These are phyloP conservation scores for Ilyonectria robusta DNA, from an alignment of 2,329 filamentous ascomycete genomes.

Conservation along the genomic window DNA sequence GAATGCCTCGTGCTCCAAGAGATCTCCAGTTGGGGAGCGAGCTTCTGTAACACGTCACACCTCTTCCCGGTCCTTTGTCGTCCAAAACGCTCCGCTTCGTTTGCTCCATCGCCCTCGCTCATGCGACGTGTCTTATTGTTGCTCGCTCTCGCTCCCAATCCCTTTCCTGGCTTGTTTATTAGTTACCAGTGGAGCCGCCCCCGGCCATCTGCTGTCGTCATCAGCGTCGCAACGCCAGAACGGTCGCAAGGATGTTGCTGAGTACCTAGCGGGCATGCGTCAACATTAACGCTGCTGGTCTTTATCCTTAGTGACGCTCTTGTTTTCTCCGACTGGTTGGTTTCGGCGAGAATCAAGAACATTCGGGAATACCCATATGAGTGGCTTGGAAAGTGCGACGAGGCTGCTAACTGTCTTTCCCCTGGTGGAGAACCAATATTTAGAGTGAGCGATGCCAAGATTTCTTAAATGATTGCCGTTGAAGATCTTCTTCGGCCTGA, in stretches of 20 bases:
- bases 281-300: neutral
- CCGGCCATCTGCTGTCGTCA: constrained; percentile 23
- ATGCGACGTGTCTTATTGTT: constrained; percentile 8
- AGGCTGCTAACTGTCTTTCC: neutral
- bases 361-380: no score
- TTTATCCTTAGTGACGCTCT: neutral
- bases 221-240: constrained; percentile 28
- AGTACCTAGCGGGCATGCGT: neutral
- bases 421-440: neutral
- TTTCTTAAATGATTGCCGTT: neutral
- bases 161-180: neutral
- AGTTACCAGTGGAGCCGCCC: constrained; percentile 15
- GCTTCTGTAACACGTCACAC: neutral
- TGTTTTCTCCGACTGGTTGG: neutral
- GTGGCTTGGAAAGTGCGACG: no score
- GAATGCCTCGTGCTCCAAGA: neutral
- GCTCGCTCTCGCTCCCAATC: constrained; percentile 4
- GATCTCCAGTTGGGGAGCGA: neutral
- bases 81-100: neutral
- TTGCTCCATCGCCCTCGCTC: constrained; percentile 1
- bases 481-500: neutral
- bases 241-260: constrained; percentile 10
- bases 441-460: neutral
- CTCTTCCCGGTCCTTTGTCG: neutral
- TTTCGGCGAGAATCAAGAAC: neutral